Percentiles rank a stretch among this genome's conserved stretches.
Evolutionary conservation across 345 rosid species (phyloP).

Genomic region (Ceriops tagal): DNA sequence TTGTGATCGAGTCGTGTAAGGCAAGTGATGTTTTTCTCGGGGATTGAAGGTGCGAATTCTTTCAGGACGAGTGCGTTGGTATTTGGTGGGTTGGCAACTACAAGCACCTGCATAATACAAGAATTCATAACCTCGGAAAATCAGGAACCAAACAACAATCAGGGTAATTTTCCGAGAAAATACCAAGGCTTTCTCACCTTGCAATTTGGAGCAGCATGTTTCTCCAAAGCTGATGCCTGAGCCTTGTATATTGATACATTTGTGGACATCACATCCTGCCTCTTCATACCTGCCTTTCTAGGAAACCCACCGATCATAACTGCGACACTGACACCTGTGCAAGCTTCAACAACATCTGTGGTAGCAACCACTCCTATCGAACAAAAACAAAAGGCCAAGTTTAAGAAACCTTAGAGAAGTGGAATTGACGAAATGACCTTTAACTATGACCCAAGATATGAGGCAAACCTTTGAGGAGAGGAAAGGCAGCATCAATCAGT

Average conservation of each 20-base stretch:
- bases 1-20: slow-evolving; percentile 81
- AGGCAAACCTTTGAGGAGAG: slow-evolving; percentile 56
- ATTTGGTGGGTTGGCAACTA: slow-evolving; percentile 87
- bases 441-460: neutral
- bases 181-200: slow-evolving; percentile 34
- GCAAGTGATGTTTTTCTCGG: slow-evolving; percentile 72
- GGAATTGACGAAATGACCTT: neutral
- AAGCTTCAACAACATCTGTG: slow-evolving; percentile 63
- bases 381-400: neutral
- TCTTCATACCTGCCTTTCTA: slow-evolving; percentile 67
- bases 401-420: neutral
- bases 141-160: too few species aligned
- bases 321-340: slow-evolving; percentile 60
- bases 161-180: neutral
- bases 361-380: slow-evolving; percentile 63
- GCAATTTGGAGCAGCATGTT: slow-evolving; percentile 70
- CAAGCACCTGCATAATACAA: slow-evolving; percentile 40
- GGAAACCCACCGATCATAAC: slow-evolving; percentile 71
- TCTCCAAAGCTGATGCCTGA: slow-evolving; percentile 76
- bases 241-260: slow-evolving; percentile 70
- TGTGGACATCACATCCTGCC: slow-evolving; percentile 70
- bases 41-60: slow-evolving; percentile 82
- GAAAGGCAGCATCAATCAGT: slow-evolving; percentile 73
- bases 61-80: slow-evolving; percentile 77
- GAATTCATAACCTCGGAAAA: neutral